These are phyloP conservation scores for Mycosarcoma mackinlayi DNA, from an alignment of 1,284 basidiomycete species.

Conservation along the genomic window DNA sequence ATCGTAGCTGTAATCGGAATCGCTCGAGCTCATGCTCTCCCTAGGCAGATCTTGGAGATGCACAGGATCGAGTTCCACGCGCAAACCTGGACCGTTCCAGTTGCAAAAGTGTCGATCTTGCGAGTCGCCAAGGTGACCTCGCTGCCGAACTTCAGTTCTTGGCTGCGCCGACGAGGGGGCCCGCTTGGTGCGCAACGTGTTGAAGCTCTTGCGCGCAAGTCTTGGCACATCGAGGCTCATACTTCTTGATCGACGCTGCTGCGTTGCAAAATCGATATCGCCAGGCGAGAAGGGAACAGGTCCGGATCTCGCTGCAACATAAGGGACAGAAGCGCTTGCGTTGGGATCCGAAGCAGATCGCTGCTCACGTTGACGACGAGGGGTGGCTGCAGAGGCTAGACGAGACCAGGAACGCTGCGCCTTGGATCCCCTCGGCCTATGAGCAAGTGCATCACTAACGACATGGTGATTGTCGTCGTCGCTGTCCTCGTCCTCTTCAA, in stretches of 20 bases:
- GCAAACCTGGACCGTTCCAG: constrained; percentile 2
- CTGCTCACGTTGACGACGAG: constrained; percentile 3
- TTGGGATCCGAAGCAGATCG: constrained; percentile 7
- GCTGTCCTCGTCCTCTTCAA: background rate
- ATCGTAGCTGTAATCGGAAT: constrained; percentile 14
- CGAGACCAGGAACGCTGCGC: constrained; percentile 1
- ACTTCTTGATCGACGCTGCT: constrained; percentile 4
- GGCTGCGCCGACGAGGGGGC: background rate
- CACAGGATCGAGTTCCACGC: background rate
- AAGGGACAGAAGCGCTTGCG: background rate
- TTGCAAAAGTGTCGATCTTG: background rate
- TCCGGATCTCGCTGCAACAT: constrained; percentile 7
- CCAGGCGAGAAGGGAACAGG: constrained; percentile 6
- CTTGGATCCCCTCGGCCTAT: background rate
- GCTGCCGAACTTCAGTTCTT: background rate
- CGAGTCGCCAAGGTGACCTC: background rate
- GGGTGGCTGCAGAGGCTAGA: background rate
- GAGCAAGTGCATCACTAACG: background rate
- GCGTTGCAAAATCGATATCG: background rate
- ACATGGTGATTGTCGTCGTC: background rate
- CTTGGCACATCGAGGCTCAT: constrained; percentile 24
- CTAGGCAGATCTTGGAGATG: constrained; percentile 12
- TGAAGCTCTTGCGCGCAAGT: constrained; percentile 18
- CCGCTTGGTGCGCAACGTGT: constrained; percentile 9
- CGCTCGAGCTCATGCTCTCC: constrained; percentile 23